phyloP scores from a whole-genome alignment of 1,139 yeast species.

The Eremothecium sinecaudum region DNA sequence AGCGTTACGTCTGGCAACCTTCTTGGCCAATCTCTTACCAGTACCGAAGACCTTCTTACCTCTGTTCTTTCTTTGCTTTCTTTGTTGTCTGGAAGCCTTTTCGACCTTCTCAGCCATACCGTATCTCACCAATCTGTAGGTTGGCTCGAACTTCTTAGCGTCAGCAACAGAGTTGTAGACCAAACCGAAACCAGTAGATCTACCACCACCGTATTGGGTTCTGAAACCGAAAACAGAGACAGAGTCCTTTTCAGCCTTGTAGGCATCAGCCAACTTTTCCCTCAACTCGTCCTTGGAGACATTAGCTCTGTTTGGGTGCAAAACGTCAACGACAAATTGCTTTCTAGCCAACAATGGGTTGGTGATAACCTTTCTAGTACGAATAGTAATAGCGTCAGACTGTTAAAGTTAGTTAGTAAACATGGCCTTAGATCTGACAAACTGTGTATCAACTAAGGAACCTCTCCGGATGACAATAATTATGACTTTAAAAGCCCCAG shows the following conservation, averaged over 20 bases:
- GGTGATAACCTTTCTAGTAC: constrained; percentile 99
- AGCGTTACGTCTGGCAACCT: constrained; percentile 55
- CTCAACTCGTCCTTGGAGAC: constrained; percentile 99
- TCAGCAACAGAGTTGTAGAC: constrained; percentile 97
- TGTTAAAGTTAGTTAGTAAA: constrained; percentile 25
- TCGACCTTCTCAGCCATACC: constrained; percentile 95
- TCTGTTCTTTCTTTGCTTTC: constrained; percentile 99
- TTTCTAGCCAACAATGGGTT: constrained; percentile 99
- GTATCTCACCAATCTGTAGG: constrained; percentile 98
- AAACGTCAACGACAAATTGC: constrained; percentile 98
- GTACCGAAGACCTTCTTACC: constrained; percentile 99
- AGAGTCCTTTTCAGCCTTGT: constrained; percentile 98
- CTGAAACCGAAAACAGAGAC: constrained; percentile 99
- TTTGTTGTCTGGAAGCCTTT: constrained; percentile 98
- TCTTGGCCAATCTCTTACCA: constrained; percentile 89
- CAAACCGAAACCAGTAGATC: constrained; percentile 98
- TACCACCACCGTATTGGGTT: constrained; percentile 99
- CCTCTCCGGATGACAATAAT: too few species aligned
- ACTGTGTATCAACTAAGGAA: too few species aligned
- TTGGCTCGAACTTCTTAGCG: constrained; percentile 97
- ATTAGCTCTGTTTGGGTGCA: constrained; percentile 99
- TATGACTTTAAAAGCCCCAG: too few species aligned
- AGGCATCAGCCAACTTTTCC: constrained; percentile 89
- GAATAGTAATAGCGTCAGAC: constrained; percentile 97
- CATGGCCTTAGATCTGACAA: too few species aligned